Evolutionary conservation across 768 basidiomycete genomes (phyloP).

Genomic region (Kondoa malvinella): DNA sequence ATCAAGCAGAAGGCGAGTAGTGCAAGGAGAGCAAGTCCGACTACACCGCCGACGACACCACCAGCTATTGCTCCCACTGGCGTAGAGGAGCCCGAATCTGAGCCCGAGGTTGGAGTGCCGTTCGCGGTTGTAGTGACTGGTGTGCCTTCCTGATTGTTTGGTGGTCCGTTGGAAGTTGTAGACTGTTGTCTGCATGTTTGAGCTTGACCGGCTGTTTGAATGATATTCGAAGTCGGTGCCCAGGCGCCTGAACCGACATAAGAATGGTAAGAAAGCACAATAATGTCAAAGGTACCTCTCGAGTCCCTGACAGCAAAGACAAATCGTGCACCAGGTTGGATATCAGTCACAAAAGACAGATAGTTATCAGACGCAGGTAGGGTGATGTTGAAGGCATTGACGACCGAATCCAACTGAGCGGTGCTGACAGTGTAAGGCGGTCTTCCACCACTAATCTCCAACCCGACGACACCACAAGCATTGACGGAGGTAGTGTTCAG

Average conservation of each 20-base stretch:
- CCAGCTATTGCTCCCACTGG: slow-evolving; percentile 3
- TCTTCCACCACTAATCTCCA: background rate
- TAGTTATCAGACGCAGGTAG: background rate
- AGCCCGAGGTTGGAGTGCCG: background rate
- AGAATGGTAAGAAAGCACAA: too few species aligned
- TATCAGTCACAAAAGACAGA: background rate
- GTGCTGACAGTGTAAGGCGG: slow-evolving; percentile 5
- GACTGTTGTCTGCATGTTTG: background rate
- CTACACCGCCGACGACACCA: slow-evolving; percentile 3
- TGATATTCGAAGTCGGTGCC: background rate
- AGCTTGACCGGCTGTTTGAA: background rate
- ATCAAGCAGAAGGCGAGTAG: background rate
- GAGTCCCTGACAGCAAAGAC: slow-evolving; percentile 2
- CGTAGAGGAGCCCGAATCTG: background rate
- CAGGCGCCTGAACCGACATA: too few species aligned
- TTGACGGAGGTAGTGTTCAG: background rate
- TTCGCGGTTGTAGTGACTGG: background rate
- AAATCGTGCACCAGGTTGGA: background rate
- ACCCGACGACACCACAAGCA: background rate
- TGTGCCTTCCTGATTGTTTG: background rate
- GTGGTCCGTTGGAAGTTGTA: background rate
- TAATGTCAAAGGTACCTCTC: too few species aligned
- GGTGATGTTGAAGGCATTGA: background rate
- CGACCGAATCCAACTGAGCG: background rate
- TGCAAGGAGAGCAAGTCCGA: background rate